Base-by-base conservation (phyloP, 2,329 filamentous ascomycete species). In the Botrytis tulipae region DNA sequence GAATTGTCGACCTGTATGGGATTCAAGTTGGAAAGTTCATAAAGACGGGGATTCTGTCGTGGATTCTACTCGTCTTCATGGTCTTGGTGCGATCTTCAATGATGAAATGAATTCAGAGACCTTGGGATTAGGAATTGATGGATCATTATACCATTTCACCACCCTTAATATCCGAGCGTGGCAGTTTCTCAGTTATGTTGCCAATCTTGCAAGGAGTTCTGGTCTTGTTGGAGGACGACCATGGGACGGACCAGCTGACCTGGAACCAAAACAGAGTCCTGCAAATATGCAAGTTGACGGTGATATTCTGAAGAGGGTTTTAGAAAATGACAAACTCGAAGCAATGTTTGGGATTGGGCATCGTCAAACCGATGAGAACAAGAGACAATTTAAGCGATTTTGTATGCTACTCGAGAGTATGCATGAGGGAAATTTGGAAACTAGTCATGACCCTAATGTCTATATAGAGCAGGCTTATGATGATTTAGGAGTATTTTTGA, bases 171-270 rank as follows among this genome's bases (percentile, higher is more conserved):
- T 87, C 29, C 82, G 87, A 3, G 87, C 91, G 12, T 92, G 91
- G 88, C 86, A 86, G 10, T 84, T 97, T 6, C 85, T 98, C 8
- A 87, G 87, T 73, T 89, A 95, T 75, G 80, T 98, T 1, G 91
- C 97, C 79, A 91, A 92, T 74, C 80, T 97, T 66, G 89, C 88
- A 42, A 81, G 86, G 65, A 81, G 82, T 40, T 87, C 85, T 40
- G 78, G 81, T 10, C 76, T 79, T 5, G 81, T 90, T 20, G 89
- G 85, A 73, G 86, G 88, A 4, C 88, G 87, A 74, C 81, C 81
- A 4, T 81, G 82, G 40, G 81, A 80, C 40, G 74, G 76, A 22
- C 37, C 73, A 40, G 44, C 76, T 29, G 74, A 74, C 2, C 29
- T 79, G 2, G 85, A 87, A 74, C 84, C 86, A 12, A 80, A 81